A percentile compares a stretch with the other conserved stretches of the same genome.
phyloP scores from a whole-genome alignment of 495 filamentous ascomycete genomes.

The Aspergillus steynii region DNA sequence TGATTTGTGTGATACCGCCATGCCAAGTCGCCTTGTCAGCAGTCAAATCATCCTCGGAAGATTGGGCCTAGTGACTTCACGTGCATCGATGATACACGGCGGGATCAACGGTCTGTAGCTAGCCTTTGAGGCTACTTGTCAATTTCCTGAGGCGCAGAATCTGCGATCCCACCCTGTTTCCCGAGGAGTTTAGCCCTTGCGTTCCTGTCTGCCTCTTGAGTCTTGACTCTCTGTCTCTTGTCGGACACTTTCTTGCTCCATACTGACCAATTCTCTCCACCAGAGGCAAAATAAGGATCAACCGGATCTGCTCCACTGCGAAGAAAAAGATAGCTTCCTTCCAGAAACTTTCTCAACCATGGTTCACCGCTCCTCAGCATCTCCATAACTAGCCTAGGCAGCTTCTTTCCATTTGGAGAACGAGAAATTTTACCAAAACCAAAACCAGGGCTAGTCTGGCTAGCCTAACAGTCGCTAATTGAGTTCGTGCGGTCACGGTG shows the following conservation, averaged over 20 bases:
- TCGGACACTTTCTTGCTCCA: neutral
- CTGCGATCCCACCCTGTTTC: neutral
- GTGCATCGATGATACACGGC: neutral
- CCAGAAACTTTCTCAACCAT: constrained; percentile 21
- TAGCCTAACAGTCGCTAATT: neutral
- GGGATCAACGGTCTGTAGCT: neutral
- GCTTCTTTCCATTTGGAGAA: neutral
- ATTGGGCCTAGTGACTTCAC: neutral
- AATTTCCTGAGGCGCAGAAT: neutral
- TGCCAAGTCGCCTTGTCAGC: neutral
- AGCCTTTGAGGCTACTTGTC: neutral
- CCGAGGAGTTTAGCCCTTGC: neutral
- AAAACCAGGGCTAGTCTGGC: neutral
- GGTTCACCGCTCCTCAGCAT: constrained; percentile 22
- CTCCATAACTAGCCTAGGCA: neutral
- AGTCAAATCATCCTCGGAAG: neutral
- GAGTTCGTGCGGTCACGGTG: neutral
- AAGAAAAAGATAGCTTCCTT: constrained; percentile 16
- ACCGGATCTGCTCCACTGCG: constrained; percentile 14
- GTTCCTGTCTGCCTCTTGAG: neutral
- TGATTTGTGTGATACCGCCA: neutral
- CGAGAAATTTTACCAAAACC: neutral
- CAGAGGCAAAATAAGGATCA: constrained; percentile 17
- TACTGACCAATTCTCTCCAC: constrained; percentile 6
- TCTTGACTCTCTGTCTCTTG: neutral